phyloP scores from a whole-genome alignment of 2,329 filamentous ascomycete species.

The Coniosporium tulheliwenetii region DNA sequence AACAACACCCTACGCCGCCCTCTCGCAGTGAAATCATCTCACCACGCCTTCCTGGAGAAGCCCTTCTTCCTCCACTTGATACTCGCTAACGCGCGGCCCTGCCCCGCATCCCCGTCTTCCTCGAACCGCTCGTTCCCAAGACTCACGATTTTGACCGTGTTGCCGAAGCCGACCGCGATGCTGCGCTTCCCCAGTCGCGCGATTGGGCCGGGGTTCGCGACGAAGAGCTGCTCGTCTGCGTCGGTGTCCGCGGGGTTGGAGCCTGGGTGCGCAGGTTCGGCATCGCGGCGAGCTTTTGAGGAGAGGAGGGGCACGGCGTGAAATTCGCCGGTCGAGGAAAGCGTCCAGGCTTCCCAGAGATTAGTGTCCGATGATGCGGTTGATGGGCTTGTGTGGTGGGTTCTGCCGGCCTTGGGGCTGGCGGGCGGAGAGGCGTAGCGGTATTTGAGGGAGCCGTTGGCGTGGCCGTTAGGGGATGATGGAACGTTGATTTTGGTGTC shows the following conservation, averaged over 20 bases:
- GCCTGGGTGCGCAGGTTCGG: no score
- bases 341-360: conserved; percentile 38
- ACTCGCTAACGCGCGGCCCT: no score
- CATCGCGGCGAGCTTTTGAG: no score
- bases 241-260: conserved; percentile 3
- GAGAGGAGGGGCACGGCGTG: conserved; percentile 19
- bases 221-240: conserved; percentile 42
- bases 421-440: not conserved
- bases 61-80: no score
- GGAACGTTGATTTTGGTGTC: not conserved
- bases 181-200: conserved; percentile 45
- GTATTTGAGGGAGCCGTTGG: conserved; percentile 5
- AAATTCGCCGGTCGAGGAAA: conserved; percentile 31
- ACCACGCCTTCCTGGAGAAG: no score
- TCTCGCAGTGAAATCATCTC: no score
- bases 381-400: not conserved
- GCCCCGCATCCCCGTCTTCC: conserved; percentile 9
- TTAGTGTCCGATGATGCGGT: conserved; percentile 11
- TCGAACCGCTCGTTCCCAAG: conserved; percentile 52
- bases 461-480: not conserved
- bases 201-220: conserved; percentile 51
- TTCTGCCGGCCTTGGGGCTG: not conserved
- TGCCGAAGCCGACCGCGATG: conserved; percentile 56
- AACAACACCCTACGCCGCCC: no score
- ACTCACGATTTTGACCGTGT: conserved; percentile 55